phyloP scores from a whole-genome alignment of 345 rosid genomes.

The Linum tenue region DNA sequence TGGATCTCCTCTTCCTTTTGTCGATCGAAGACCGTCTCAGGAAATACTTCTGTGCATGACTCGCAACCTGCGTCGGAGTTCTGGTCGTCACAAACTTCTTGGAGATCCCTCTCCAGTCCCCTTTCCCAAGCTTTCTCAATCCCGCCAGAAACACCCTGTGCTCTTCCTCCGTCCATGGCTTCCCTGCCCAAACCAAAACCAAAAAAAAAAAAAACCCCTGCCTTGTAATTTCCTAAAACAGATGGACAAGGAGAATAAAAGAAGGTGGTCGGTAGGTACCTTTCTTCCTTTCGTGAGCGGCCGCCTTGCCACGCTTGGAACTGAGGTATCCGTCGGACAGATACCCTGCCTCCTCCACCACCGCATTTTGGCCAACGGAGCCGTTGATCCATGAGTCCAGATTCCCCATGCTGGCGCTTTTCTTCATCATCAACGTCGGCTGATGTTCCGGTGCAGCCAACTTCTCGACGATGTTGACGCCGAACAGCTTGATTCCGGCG shows the following conservation, averaged over 20 bases:
- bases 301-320: conserved; percentile 17
- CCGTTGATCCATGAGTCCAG: conserved; percentile 20
- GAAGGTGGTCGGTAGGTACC: conserved; percentile 29
- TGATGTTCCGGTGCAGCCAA: conserved; percentile 4
- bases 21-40: conserved; percentile 27
- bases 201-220: neutral
- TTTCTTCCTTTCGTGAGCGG: conserved; percentile 23
- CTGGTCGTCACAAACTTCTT: conserved; percentile 39
- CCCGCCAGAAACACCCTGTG: conserved; percentile 44
- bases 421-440: conserved; percentile 16
- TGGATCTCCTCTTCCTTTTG: conserved; percentile 46
- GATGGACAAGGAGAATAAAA: neutral
- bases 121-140: conserved; percentile 44
- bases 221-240: neutral
- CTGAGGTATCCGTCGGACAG: conserved; percentile 44
- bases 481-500: conserved; percentile 38
- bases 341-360: conserved; percentile 23
- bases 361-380: conserved; percentile 12
- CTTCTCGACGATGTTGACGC: conserved; percentile 34
- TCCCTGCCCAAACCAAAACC: conserved; percentile 32
- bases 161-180: conserved; percentile 65
- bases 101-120: conserved; percentile 66
- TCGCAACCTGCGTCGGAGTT: conserved; percentile 60
- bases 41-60: conserved; percentile 71
- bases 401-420: conserved; percentile 37